phyloP scores from a whole-genome alignment of 306 rosid species.

The Dryas drummondii region DNA sequence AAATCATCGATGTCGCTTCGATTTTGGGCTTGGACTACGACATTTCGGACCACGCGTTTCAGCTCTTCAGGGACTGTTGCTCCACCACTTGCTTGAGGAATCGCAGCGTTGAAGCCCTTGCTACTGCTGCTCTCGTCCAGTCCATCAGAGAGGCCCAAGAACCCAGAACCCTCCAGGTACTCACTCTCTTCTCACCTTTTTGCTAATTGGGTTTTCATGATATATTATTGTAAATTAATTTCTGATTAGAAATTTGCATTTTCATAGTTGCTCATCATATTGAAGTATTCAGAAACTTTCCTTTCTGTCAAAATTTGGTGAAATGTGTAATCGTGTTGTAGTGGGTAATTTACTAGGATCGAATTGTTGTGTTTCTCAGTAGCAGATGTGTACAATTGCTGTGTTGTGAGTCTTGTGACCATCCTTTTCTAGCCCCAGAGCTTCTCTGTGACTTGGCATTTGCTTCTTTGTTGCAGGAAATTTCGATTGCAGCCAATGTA shows the following conservation, averaged over 20 bases:
- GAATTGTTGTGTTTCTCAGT: background rate
- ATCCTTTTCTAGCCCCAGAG: no score
- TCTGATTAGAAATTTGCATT: background rate
- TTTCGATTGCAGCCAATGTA: slow-evolving; percentile 93
- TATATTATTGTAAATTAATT: background rate
- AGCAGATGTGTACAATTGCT: background rate
- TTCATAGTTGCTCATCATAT: background rate
- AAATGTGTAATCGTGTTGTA: background rate
- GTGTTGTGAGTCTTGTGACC: no score
- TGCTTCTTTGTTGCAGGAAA: slow-evolving; percentile 61
- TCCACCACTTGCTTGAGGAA: slow-evolving; percentile 94
- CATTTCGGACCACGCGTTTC: slow-evolving; percentile 87
- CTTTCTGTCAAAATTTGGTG: background rate
- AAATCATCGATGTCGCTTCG: slow-evolving; percentile 89
- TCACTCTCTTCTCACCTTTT: background rate
- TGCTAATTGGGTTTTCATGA: background rate
- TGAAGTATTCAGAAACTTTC: no score
- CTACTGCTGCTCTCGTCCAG: slow-evolving; percentile 95
- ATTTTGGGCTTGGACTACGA: slow-evolving; percentile 78
- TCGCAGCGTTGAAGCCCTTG: slow-evolving; percentile 96
- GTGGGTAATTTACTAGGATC: background rate
- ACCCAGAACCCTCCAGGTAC: slow-evolving; percentile 89
- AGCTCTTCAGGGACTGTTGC: slow-evolving; percentile 93
- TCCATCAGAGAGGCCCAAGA: slow-evolving; percentile 96
- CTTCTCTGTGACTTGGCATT: slow-evolving; percentile 21